Percentiles rank a stretch among this genome's conserved stretches.
These are phyloP conservation scores for Eucalyptus coolabah DNA, from an alignment of 345 rosid species.

Conservation along the genomic window DNA sequence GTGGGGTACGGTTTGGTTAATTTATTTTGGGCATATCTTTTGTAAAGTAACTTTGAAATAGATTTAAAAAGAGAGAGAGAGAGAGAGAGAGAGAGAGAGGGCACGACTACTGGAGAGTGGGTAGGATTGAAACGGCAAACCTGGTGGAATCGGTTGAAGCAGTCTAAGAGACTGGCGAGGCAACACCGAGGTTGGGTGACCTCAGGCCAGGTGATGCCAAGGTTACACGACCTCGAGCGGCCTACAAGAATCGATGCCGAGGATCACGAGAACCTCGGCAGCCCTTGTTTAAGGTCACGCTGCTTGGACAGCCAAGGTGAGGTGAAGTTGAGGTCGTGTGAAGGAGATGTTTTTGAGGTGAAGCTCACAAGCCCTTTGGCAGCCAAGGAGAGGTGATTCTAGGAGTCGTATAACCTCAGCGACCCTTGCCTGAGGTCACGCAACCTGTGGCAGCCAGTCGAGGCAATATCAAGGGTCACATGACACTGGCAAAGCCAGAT, in stretches of 20 bases:
- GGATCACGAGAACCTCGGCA: neutral
- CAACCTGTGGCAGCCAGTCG: neutral
- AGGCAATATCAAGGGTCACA: neutral
- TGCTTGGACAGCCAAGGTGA: neutral
- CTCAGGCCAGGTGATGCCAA: neutral
- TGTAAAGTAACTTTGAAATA: neutral
- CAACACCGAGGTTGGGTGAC: neutral
- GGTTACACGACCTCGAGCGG: neutral
- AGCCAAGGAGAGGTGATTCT: neutral
- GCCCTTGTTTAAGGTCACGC: neutral
- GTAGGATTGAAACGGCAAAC: neutral
- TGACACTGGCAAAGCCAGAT: neutral
- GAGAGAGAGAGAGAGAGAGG: accelerated
- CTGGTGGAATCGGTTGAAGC: no score
- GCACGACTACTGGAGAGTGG: neutral
- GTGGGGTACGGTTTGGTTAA: neutral
- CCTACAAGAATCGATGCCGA: neutral
- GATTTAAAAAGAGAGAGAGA: no score
- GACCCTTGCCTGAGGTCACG: neutral
- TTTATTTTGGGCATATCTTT: neutral
- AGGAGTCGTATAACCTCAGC: neutral
- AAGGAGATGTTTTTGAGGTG: neutral
- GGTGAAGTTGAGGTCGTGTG: neutral
- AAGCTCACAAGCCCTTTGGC: neutral
- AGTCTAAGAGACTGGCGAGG: no score